Evolutionary conservation across 352 stramenopile species (phyloP).

Genomic region (Phytophthora pseudosyringae): DNA sequence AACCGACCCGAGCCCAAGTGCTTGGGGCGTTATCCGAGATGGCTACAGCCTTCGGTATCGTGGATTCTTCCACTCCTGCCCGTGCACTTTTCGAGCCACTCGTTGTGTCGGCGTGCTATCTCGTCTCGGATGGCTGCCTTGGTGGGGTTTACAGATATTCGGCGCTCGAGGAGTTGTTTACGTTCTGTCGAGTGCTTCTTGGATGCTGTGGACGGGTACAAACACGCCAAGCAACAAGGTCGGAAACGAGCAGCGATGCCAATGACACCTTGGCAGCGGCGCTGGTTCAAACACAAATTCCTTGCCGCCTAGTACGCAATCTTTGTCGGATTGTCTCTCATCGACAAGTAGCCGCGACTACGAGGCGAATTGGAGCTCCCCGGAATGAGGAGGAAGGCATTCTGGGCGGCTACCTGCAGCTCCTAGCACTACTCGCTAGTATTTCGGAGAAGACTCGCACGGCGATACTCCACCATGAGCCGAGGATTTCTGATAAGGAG

Average conservation of each 20-base stretch:
- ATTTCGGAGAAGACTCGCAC: conserved; percentile 26
- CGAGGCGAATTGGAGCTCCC: conserved; percentile 4
- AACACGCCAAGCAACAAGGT: not conserved
- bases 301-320: conserved; percentile 13
- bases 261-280: conserved; percentile 6
- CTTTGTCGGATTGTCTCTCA: conserved; percentile 21
- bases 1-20: conserved; percentile 24
- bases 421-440: conserved; percentile 20
- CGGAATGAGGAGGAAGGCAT: conserved; percentile 14
- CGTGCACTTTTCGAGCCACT: conserved; percentile 32
- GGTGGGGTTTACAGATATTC: not conserved
- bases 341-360: conserved; percentile 1
- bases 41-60: conserved; percentile 17
- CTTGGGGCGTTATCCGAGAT: conserved; percentile 29
- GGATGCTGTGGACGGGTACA: conserved; percentile 3
- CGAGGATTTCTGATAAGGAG: not conserved
- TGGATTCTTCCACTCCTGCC: conserved; percentile 13
- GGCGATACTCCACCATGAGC: conserved; percentile 6
- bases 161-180: conserved; percentile 33
- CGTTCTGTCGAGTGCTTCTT: conserved; percentile 28
- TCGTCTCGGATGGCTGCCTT: conserved; percentile 14
- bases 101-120: conserved; percentile 30
- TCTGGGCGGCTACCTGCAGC: conserved; percentile 27
- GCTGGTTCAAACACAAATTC: conserved; percentile 23
- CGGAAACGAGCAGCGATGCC: not conserved